A percentile compares a stretch with the other conserved stretches of the same genome.
Conservation (phyloP, 2,329 filamentous ascomycete genomes). For the Colletotrichum falcatum region DNA sequence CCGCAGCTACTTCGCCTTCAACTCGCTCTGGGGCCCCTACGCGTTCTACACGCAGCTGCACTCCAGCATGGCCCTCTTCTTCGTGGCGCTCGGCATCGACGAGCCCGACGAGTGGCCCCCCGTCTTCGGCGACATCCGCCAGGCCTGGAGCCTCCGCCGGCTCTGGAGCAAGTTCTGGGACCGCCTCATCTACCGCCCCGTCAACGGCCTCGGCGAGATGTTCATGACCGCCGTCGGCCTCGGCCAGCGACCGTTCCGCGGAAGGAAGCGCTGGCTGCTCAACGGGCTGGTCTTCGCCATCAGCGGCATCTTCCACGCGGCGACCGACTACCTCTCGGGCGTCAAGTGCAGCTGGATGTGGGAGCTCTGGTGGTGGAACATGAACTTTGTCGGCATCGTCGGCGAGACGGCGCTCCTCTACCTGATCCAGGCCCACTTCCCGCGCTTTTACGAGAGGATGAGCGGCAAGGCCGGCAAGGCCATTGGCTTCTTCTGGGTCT, state of each 20-base stretch:
- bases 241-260: slow-evolving; percentile 12
- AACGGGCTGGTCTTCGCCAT: slow-evolving; percentile 36
- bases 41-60: slow-evolving; percentile 30
- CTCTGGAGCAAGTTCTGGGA: slow-evolving; percentile 43
- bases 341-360: slow-evolving; percentile 22
- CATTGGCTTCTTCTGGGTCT: slow-evolving; percentile 29
- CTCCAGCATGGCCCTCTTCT: slow-evolving; percentile 17
- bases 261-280: slow-evolving; percentile 36
- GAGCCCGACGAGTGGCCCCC: slow-evolving; percentile 43
- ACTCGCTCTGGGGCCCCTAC: slow-evolving; percentile 35
- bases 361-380: slow-evolving; percentile 36
- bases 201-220: slow-evolving; percentile 28
- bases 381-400: slow-evolving; percentile 21
- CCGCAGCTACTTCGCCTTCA: slow-evolving; percentile 25
- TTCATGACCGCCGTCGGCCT: slow-evolving; percentile 10
- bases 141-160: slow-evolving; percentile 41
- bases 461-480: slow-evolving; percentile 22
- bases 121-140: slow-evolving; percentile 40
- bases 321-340: slow-evolving; percentile 18
- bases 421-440: slow-evolving; percentile 3
- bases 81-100: slow-evolving; percentile 30
- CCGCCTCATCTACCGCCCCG: slow-evolving; percentile 39
- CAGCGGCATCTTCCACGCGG: slow-evolving; percentile 34
- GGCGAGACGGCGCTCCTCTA: slow-evolving; percentile 26
- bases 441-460: slow-evolving; percentile 19